Conservation (phyloP, 176 grass and related monocot genomes). For the Avena sativa region DNA sequence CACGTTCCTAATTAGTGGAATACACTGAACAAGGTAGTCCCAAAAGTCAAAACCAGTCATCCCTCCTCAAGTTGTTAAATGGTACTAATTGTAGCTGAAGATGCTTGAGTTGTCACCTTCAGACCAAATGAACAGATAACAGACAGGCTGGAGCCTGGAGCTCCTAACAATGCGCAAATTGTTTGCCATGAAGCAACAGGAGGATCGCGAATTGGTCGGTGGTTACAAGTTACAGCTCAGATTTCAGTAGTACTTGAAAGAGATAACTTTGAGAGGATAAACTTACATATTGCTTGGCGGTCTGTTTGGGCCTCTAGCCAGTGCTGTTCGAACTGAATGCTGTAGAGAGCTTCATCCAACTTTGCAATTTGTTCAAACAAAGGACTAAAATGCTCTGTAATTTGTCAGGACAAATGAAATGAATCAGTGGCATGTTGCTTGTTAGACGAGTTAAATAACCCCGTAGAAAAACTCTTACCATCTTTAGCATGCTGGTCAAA, state of each 20-base stretch:
- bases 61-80: conserved; percentile 16
- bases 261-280: background rate
- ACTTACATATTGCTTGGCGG: conserved; percentile 84
- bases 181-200: background rate
- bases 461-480: conserved; percentile 45
- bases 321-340: conserved; percentile 96
- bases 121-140: background rate
- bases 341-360: conserved; percentile 89
- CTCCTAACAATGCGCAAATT: background rate
- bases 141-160: conserved; percentile 15
- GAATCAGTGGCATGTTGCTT: background rate
- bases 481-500: conserved; percentile 91
- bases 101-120: background rate
- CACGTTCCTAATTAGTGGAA: conserved; percentile 2
- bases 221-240: background rate
- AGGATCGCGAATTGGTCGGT: background rate
- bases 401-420: conserved; percentile 23
- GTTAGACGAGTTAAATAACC: background rate
- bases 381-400: conserved; percentile 83
- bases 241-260: background rate
- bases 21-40: background rate
- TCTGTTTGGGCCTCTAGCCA: conserved; percentile 95
- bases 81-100: background rate
- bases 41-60: background rate
- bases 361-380: conserved; percentile 92